Percentiles rank a stretch among this genome's conserved stretches.
phyloP scores from a whole-genome alignment of 768 basidiomycete species.

The Tulasnella sp. region DNA sequence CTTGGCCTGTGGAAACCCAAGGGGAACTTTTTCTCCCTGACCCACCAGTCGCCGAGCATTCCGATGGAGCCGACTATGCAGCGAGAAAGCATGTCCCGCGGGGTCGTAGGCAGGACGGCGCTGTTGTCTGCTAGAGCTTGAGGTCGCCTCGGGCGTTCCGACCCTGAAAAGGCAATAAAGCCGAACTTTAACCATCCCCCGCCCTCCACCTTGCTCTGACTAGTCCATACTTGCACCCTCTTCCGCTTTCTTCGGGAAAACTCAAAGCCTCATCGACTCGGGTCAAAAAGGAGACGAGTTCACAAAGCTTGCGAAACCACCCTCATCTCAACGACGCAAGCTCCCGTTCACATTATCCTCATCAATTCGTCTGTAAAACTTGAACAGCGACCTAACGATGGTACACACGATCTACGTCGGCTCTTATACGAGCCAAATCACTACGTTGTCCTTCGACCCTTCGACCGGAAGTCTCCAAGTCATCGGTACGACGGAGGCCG shows the following conservation, averaged over 20 bases:
- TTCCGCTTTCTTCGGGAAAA: neutral
- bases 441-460: conserved; percentile 62
- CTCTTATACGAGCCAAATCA: conserved; percentile 51
- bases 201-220: neutral
- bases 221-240: neutral
- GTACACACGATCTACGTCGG: conserved; percentile 37
- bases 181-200: conserved; percentile 4
- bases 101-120: neutral
- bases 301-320: neutral
- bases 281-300: neutral
- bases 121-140: neutral
- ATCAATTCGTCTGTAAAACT: neutral
- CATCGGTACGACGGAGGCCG: conserved; percentile 32
- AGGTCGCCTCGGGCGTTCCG: neutral
- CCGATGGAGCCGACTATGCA: neutral
- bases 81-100: neutral
- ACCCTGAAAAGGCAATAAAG: conserved; percentile 6
- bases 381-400: neutral
- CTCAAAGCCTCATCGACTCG: neutral
- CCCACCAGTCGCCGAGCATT: neutral
- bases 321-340: neutral
- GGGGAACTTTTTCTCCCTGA: neutral
- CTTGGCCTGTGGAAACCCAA: neutral
- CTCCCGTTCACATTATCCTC: neutral
- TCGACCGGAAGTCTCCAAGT: conserved; percentile 45